These are phyloP conservation scores for Phytophthora multivora DNA, from an alignment of 352 stramenopile genomes.

Conservation along the genomic window DNA sequence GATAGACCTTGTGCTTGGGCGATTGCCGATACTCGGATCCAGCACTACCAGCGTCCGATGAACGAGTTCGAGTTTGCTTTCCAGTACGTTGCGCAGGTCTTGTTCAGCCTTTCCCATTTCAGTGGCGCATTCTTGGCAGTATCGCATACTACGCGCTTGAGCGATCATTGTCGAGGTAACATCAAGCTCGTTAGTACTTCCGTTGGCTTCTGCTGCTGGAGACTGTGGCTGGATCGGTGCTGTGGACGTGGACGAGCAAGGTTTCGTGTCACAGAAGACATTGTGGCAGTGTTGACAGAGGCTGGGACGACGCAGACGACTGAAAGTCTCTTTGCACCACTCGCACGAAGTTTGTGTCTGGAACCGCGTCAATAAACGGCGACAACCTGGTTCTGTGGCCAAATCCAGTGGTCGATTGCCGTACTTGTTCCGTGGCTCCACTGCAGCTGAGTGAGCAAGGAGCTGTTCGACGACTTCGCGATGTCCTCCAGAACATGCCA, in stretches of 20 bases:
- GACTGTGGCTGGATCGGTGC: constrained; percentile 11
- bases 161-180: neutral
- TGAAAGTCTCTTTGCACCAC: constrained; percentile 82
- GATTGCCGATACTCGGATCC: constrained; percentile 21
- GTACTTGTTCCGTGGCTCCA: constrained; percentile 73
- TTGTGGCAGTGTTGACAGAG: constrained; percentile 84
- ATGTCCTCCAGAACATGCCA: constrained; percentile 74
- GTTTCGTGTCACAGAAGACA: constrained; percentile 80
- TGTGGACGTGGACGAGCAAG: constrained; percentile 60
- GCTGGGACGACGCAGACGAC: constrained; percentile 59
- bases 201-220: constrained; percentile 12
- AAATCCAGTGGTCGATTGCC: constrained; percentile 78
- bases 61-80: constrained; percentile 70
- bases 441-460: constrained; percentile 61
- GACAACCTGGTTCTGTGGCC: constrained; percentile 59
- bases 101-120: constrained; percentile 76
- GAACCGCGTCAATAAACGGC: constrained; percentile 70
- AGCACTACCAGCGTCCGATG: constrained; percentile 49
- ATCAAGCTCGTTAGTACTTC: constrained; percentile 1
- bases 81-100: constrained; percentile 62
- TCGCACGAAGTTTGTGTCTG: constrained; percentile 64
- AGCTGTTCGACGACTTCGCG: constrained; percentile 71
- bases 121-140: constrained; percentile 75
- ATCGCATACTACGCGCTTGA: constrained; percentile 48
- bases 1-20: constrained; percentile 1